A percentile compares a stretch with the other conserved stretches of the same genome.
Evolutionary conservation across 225 moss, liverwort and hornwort genomes (phyloP).

Genomic region (Rhytidiadelphus loreus): DNA sequence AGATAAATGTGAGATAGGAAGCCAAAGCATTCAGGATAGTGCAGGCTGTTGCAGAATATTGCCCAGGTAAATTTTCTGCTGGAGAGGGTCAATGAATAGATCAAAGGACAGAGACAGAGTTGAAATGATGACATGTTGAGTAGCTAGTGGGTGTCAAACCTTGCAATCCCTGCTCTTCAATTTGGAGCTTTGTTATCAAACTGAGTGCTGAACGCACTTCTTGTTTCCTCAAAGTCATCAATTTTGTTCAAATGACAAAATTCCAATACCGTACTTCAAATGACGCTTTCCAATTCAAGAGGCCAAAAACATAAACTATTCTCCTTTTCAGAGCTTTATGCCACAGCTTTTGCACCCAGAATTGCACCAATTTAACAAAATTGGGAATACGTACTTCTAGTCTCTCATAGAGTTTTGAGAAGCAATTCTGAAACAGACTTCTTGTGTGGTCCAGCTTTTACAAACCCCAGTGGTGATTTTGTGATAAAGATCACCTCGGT

Average conservation of each 20-base stretch:
- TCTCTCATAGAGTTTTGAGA: neutral
- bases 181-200: neutral
- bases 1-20: neutral
- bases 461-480: neutral
- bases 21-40: neutral
- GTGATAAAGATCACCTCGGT: neutral
- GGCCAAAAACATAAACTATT: accelerated
- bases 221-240: too few relatives aligned
- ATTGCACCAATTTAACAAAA: too few relatives aligned
- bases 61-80: neutral
- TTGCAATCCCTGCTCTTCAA: neutral
- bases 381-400: too few relatives aligned
- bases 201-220: too few relatives aligned
- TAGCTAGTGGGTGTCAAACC: neutral
- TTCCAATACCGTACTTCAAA: neutral
- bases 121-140: neutral
- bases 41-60: neutral
- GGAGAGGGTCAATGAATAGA: neutral
- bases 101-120: neutral
- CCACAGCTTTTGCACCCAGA: too few relatives aligned
- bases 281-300: neutral
- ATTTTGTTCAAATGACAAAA: too few relatives aligned
- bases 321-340: too few relatives aligned
- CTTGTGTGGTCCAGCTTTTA: neutral
- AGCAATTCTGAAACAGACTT: neutral